phyloP scores from a whole-genome alignment of 148 eudicot species.

The Cornus kousa region DNA sequence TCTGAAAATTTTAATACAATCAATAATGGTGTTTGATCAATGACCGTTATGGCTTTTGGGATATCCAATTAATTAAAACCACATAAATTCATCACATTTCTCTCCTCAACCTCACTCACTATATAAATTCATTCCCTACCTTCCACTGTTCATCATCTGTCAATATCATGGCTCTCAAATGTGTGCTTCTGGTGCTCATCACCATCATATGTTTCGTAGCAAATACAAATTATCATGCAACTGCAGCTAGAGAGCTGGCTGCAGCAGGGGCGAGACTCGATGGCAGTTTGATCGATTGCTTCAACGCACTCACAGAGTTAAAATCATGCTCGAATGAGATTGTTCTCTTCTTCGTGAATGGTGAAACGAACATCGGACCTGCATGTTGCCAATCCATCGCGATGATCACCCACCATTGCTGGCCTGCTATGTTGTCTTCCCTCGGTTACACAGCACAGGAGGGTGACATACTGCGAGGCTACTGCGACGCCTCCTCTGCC shows the following conservation, averaged over 20 bases:
- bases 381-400: slow-evolving; percentile 49
- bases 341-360: slow-evolving; percentile 43
- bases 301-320: slow-evolving; percentile 44
- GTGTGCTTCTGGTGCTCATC: not conserved
- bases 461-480: slow-evolving; percentile 45
- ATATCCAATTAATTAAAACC: no score
- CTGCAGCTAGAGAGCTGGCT: not conserved
- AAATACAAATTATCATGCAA: not conserved
- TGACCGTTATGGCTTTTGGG: not conserved
- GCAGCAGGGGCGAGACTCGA: not conserved
- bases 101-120: not conserved
- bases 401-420: slow-evolving; percentile 36
- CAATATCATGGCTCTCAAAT: not conserved
- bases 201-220: not conserved
- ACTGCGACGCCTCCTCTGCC: slow-evolving; percentile 35
- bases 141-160: not conserved
- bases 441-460: slow-evolving; percentile 49
- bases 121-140: not conserved
- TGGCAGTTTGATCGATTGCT: slow-evolving; percentile 27
- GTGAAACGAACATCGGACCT: slow-evolving; percentile 37
- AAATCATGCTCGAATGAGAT: slow-evolving; percentile 57
- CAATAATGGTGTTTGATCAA: no score
- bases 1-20: no score
- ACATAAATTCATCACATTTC: no score
- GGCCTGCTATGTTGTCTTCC: slow-evolving; percentile 50